A percentile compares a stretch with the other conserved stretches of the same genome.
Evolutionary conservation across 1,284 basidiomycete genomes (phyloP).

Genomic region (Ustilago trichophora): DNA sequence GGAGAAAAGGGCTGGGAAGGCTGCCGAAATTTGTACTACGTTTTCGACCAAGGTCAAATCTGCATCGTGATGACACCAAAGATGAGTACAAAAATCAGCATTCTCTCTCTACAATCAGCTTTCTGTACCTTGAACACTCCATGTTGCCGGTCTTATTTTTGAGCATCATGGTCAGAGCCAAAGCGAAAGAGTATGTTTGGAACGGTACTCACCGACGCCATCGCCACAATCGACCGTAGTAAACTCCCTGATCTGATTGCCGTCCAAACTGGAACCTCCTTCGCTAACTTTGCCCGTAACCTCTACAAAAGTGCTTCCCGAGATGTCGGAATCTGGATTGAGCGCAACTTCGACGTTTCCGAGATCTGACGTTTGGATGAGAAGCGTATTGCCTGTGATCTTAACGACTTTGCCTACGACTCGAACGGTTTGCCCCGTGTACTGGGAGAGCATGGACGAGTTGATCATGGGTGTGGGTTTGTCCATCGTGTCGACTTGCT

Average conservation of each 20-base stretch:
- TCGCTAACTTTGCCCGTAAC: constrained; percentile 62
- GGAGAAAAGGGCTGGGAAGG: constrained; percentile 50
- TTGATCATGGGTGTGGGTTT: constrained; percentile 61
- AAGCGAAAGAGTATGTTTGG: too few species aligned
- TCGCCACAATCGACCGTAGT: constrained; percentile 53
- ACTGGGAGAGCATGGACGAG: constrained; percentile 51
- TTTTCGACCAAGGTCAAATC: constrained; percentile 54
- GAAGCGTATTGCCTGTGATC: constrained; percentile 50
- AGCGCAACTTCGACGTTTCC: constrained; percentile 60
- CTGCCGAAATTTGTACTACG: constrained; percentile 45
- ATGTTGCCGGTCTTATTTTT: too few species aligned
- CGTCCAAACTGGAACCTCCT: constrained; percentile 21
- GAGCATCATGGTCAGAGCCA: too few species aligned
- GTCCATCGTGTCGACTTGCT: too few species aligned
- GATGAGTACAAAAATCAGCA: too few species aligned
- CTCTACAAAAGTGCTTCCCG: constrained; percentile 49
- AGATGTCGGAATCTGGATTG: constrained; percentile 44
- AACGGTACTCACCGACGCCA: constrained; percentile 50
- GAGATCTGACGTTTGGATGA: constrained; percentile 57
- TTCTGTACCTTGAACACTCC: too few species aligned
- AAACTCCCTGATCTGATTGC: constrained; percentile 42
- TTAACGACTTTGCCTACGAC: constrained; percentile 62
- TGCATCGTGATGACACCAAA: too few species aligned
- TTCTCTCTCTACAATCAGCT: too few species aligned
- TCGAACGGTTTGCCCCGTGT: constrained; percentile 51